Evolutionary conservation across 2,329 filamentous ascomycete species (phyloP), one percentile per base, ranked within the genome.

Genomic region (Fusarium brevicatenulatum): DNA sequence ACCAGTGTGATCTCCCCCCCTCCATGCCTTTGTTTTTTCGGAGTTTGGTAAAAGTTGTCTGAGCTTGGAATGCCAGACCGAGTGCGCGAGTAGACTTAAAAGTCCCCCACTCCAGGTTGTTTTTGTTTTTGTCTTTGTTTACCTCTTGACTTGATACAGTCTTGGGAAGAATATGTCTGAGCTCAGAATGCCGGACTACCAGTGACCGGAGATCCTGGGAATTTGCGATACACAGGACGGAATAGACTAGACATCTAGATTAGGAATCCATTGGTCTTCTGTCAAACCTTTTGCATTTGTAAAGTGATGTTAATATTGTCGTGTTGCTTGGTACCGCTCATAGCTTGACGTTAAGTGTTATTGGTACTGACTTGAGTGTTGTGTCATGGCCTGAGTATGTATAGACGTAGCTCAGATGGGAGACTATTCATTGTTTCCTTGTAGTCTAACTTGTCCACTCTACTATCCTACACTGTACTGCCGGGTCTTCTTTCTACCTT

Each of bases 31-130:
- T 13, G 21, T 4, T 28, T 44, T 19, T 47, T 40, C 23, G 53
- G 65, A 66, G 49, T 67, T 61, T 40, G 30, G 37, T 37, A 43
- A 40, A 30, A 16, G 10, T 4, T 34, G 46, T 60, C 52, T 66
- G 30, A 60, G 62, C 53, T 13, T 25, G 25, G 21, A 59, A 25
- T 66, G 28, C 12, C 28, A 66, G 61, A 65, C 40, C 2, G 18
- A 25, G 49, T 52, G 49, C 18, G 32, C n/a, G 30, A 36, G 47
- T 15, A 23, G 30, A 34, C 30, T 7, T 18, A 25, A 52, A 52
- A 25, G 49, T 52, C 30, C 49, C 30, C 49, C 49, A 52, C 49
- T 25, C 49, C 19, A 11, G 12, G 30, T 52, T 50, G 11, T 23
- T 34, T 34, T 50, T 52, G 49, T 19, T 52, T 25, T 52, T 52